Evolutionary conservation across 2,329 filamentous ascomycete genomes (phyloP), one percentile per base, ranked within the genome.

Genomic region (Cryphonectria naterciae): DNA sequence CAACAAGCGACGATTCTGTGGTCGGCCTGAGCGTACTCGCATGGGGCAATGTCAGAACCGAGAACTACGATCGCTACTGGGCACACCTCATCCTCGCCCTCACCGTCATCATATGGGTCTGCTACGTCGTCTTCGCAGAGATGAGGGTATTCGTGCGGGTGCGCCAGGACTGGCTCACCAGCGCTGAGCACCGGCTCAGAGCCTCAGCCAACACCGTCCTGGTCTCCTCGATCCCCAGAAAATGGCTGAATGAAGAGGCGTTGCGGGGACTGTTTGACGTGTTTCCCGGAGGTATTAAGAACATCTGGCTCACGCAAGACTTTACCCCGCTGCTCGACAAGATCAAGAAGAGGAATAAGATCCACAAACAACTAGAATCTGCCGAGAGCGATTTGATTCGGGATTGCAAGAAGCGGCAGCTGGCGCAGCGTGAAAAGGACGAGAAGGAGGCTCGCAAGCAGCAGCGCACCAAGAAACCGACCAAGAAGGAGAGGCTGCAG

Each of bases 281-380:
- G 1, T 98, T 98, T 76, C 96, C 96, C 0, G 96, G 96, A 28
- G 96, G 96, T 41, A 92, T 99, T 77, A 89, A 93, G 72, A 98
- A 98, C 75, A 93, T 99, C 63, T 99, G 95, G 95, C 91, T 99
- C 76, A 99, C 98, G 72, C 89, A 95, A 73, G 93, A 99, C 78
- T 91, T 94, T 75, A 93, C 95, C 60, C 87, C 91, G 11, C 86
- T 99, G 15, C 87, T 93, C 63, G 92, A 95, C 73, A 98, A 98
- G 79, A 92, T 98, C 62, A 88, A 93, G 65, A 83, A 89, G 74
- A 88, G 96, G 61, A 89, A 94, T 72, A 82, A 87, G 11, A 83
- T 97, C 19, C 94, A 95, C 63, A 80, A 86, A 58, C 83, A 85
- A 69, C 87, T 99, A 0, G 96, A 99, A 78, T 81, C 82, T 11